A percentile compares a stretch with the other conserved stretches of the same genome.
Evolutionary conservation across 2,329 filamentous ascomycete genomes (phyloP).

Genomic region (Fusarium lateritium): DNA sequence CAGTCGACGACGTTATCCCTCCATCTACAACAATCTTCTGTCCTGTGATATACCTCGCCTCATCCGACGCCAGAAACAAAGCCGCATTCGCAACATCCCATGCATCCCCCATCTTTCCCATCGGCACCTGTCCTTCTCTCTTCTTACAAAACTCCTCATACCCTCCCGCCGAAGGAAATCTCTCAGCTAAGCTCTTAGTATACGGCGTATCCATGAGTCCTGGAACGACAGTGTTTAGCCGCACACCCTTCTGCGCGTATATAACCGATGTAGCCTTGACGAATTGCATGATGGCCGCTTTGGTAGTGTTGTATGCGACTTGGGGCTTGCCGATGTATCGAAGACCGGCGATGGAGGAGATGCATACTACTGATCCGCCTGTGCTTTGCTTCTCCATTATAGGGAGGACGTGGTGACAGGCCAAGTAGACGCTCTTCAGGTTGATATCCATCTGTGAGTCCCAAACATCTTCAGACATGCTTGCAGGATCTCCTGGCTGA

Average conservation of each 20-base stretch:
- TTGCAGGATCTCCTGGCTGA: conserved; percentile 65
- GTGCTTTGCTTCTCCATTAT: conserved; percentile 65
- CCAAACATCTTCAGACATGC: conserved; percentile 65
- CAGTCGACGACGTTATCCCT: conserved; percentile 59
- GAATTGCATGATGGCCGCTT: conserved; percentile 67
- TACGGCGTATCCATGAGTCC: conserved; percentile 71
- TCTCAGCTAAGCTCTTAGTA: conserved; percentile 60
- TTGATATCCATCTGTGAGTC: conserved; percentile 68
- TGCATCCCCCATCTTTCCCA: conserved; percentile 71
- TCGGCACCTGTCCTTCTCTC: conserved; percentile 70
- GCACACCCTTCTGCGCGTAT: conserved; percentile 62
- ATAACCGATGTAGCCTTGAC: conserved; percentile 65
- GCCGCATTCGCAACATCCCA: conserved; percentile 72
- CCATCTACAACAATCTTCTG: conserved; percentile 66
- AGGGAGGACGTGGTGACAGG: conserved; percentile 66
- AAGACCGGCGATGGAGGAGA: conserved; percentile 66
- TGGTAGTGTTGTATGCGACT: conserved; percentile 67
- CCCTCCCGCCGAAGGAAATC: conserved; percentile 61
- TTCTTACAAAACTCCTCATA: conserved; percentile 65
- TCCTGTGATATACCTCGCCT: conserved; percentile 73
- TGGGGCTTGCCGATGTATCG: conserved; percentile 65
- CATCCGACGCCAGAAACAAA: conserved; percentile 70
- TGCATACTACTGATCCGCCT: conserved; percentile 61
- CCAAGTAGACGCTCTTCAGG: conserved; percentile 69
- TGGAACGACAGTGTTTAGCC: conserved; percentile 69